phyloP scores from a whole-genome alignment of 2,329 filamentous ascomycete genomes.

The Berkeleyomyces basicola region DNA sequence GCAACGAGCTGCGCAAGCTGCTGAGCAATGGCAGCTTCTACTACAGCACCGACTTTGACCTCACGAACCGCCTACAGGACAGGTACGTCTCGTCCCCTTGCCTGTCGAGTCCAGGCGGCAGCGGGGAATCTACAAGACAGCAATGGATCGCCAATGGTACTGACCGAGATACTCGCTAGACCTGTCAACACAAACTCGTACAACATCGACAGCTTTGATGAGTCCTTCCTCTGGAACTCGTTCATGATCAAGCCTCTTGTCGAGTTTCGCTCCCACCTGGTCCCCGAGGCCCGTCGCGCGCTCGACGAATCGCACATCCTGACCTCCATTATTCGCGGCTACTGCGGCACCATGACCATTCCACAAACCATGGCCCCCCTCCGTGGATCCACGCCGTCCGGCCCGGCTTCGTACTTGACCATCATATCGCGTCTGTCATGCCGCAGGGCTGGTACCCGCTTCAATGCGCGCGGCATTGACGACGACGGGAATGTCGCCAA shows the following conservation, averaged over 20 bases:
- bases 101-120: conserved; percentile 15
- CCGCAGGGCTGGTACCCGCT: conserved; percentile 77
- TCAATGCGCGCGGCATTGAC: conserved; percentile 94
- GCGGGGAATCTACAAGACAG: neutral
- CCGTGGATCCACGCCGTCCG: conserved; percentile 31
- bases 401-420: conserved; percentile 68
- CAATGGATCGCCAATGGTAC: conserved; percentile 8
- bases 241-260: conserved; percentile 94
- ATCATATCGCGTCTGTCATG: conserved; percentile 87
- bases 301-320: conserved; percentile 79
- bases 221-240: conserved; percentile 91
- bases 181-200: conserved; percentile 62
- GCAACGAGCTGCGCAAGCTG: conserved; percentile 77
- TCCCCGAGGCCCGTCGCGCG: conserved; percentile 54
- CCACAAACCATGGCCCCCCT: conserved; percentile 61
- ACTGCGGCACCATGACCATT: conserved; percentile 73
- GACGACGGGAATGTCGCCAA: conserved; percentile 96
- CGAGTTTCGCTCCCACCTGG: conserved; percentile 68
- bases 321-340: conserved; percentile 86
- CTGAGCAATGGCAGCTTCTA: conserved; percentile 91
- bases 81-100: conserved; percentile 32
- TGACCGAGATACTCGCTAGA: conserved; percentile 24
- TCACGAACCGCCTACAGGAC: conserved; percentile 85
- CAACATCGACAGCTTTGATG: conserved; percentile 83
- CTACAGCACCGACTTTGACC: conserved; percentile 94